Evolutionary conservation across 352 stramenopile genomes (phyloP), one percentile per base, ranked within the genome.

Genomic region (Phytophthora chlamydospora): DNA sequence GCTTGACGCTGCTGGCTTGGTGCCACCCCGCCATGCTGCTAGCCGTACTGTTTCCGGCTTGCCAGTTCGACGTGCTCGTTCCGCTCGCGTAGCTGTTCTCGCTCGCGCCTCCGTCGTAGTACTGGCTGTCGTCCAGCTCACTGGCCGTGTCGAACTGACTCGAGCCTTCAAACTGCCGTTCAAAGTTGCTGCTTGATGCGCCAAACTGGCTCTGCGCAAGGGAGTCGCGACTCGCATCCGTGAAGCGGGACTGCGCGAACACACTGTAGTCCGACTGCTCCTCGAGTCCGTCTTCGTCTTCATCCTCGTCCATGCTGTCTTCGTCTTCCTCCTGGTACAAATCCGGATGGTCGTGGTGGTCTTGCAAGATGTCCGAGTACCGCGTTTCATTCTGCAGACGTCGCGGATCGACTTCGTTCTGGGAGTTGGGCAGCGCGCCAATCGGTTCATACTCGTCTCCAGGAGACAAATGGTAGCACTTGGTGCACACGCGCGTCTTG

Each of bases 401-500:
- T 16, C 68, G 48, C 21, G 52, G 41, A 14, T 76, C 55, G n/a
- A 32, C 24, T 16, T 31, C 29, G 49, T 50, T 66, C 45, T 57
- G 50, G 6, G 49, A 43, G 9, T 43, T 52, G 14, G 53, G 54
- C 24, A 62, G 21, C 27, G 40, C 43, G 32, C 45, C 58, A 39
- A 71, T 27, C 0, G 59, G 58, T 24, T 79, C 73, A 49, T 73
- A 76, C 42, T 78, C 65, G 34, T 74, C 65, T 49, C 38, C 16
- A 17, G 58, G 53, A 24, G 75, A 71, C 32, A 63, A 66, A 44
- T 76, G 65, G 46, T 79, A 78, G 68, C 81, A 90, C 40, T 74
- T 76, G 21, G 73, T 69, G 45, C 81, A 90, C 14, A 90, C 78
- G 6, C 81, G 73, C 21, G 81, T 90, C 53, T 88, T 88, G 34